Evolutionary conservation across 768 basidiomycete species (phyloP).

Genomic region (Rubroboletus satanas): DNA sequence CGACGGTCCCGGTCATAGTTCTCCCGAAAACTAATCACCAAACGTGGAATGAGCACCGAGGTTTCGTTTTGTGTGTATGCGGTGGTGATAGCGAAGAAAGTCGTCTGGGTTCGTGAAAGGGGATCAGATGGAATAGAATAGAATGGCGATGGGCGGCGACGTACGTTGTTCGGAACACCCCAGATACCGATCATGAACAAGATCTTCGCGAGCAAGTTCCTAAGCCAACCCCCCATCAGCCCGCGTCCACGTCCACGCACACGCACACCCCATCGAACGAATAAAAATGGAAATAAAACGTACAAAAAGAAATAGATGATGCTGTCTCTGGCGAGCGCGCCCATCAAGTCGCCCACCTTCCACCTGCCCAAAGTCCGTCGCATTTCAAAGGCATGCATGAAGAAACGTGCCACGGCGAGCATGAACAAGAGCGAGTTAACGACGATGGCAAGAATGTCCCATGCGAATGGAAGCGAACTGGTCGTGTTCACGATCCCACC

Average conservation of each 20-base stretch:
- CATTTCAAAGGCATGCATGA: constrained; percentile 9
- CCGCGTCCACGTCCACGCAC: too few relatives aligned
- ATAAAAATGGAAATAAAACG: neutral
- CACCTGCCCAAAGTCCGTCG: constrained; percentile 5
- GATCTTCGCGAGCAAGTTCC: constrained; percentile 15
- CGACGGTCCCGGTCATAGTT: constrained; percentile 4
- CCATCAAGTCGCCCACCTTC: constrained; percentile 13
- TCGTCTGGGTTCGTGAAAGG: neutral
- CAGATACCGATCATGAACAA: constrained; percentile 17
- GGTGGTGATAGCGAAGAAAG: constrained; percentile 7
- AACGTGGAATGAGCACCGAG: constrained; percentile 17
- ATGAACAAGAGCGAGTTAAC: constrained; percentile 13
- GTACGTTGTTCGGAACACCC: constrained; percentile 11
- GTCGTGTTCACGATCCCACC: neutral
- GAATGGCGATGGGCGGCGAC: neutral
- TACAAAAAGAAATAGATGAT: constrained; percentile 20
- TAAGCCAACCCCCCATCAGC: neutral
- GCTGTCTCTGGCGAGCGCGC: constrained; percentile 15
- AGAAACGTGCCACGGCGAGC: constrained; percentile 13
- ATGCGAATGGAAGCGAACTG: constrained; percentile 11
- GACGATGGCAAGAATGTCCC: constrained; percentile 11
- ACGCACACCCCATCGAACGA: neutral
- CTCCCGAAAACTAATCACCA: constrained; percentile 21
- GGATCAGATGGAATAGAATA: neutral
- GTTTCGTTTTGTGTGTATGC: constrained; percentile 19